These are phyloP conservation scores for Xylaria sp. DNA, from an alignment of 2,329 filamentous ascomycete species.

Conservation along the genomic window DNA sequence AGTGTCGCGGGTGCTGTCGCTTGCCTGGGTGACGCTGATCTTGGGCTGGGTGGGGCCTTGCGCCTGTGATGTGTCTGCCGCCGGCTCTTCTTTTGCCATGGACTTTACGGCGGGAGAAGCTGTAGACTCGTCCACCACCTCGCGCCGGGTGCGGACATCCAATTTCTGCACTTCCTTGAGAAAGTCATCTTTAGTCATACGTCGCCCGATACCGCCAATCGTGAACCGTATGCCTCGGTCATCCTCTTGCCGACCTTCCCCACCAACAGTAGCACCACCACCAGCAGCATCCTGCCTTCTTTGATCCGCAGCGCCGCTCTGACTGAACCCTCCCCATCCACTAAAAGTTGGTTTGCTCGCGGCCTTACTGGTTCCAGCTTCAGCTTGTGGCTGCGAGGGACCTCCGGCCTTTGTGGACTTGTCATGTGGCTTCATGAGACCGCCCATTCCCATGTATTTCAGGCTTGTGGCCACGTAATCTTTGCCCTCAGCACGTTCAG, in stretches of 20 bases:
- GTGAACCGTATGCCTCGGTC: constrained; percentile 76
- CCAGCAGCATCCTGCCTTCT: constrained; percentile 45
- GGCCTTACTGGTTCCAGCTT: constrained; percentile 33
- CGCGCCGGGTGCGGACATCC: constrained; percentile 64
- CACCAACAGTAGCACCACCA: constrained; percentile 32
- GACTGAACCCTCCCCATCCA: constrained; percentile 55
- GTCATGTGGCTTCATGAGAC: constrained; percentile 45
- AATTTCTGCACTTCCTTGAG: constrained; percentile 73
- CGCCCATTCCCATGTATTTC: constrained; percentile 58
- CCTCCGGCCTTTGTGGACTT: constrained; percentile 39
- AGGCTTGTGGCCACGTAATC: constrained; percentile 50
- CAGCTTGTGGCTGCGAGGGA: constrained; percentile 23
- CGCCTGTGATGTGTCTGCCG: constrained; percentile 36
- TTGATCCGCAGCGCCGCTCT: constrained; percentile 35
- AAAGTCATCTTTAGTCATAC: constrained; percentile 82
- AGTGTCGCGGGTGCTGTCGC: constrained; percentile 29
- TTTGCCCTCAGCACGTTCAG: constrained; percentile 49
- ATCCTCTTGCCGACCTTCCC: constrained; percentile 59
- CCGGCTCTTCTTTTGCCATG: constrained; percentile 43
- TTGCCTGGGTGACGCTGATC: constrained; percentile 33
- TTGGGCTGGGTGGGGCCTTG: constrained; percentile 21
- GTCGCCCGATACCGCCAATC: constrained; percentile 69
- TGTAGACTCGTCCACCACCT: constrained; percentile 55
- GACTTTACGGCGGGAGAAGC: constrained; percentile 53
- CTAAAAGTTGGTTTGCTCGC: constrained; percentile 43